Evolutionary conservation across 495 filamentous ascomycete species (phyloP).

Genomic region (Oleoguttula mirabilis): DNA sequence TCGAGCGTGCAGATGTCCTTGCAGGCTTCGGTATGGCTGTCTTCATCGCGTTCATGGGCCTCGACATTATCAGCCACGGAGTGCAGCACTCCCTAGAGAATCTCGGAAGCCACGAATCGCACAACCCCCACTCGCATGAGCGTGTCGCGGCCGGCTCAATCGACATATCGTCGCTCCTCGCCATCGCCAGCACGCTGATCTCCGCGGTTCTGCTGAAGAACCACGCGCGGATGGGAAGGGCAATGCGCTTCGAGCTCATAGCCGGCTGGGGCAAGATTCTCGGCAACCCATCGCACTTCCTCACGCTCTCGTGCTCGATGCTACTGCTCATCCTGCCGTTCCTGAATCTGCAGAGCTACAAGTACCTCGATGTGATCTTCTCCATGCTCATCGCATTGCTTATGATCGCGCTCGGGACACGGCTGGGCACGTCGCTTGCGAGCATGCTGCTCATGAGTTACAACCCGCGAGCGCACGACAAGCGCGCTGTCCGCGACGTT

Average conservation of each 20-base stretch:
- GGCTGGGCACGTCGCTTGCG: slow-evolving; percentile 72
- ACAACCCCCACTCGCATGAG: slow-evolving; percentile 55
- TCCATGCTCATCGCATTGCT: slow-evolving; percentile 64
- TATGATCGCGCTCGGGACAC: slow-evolving; percentile 77
- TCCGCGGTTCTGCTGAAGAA: slow-evolving; percentile 82
- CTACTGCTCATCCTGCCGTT: slow-evolving; percentile 76
- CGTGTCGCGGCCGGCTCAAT: slow-evolving; percentile 62
- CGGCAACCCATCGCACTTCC: slow-evolving; percentile 84
- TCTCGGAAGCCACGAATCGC: slow-evolving; percentile 48
- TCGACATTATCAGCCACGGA: slow-evolving; percentile 88
- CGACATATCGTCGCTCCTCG: slow-evolving; percentile 70
- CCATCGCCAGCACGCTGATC: slow-evolving; percentile 77
- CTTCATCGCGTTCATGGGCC: slow-evolving; percentile 86
- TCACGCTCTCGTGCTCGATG: slow-evolving; percentile 73
- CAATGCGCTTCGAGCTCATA: slow-evolving; percentile 70
- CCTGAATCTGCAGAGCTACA: slow-evolving; percentile 58
- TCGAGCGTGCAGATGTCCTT: slow-evolving; percentile 84
- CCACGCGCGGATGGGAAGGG: slow-evolving; percentile 82
- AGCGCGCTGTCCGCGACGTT: slow-evolving; percentile 49
- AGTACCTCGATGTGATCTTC: slow-evolving; percentile 70
- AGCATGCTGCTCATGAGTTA: slow-evolving; percentile 94
- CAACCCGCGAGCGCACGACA: slow-evolving; percentile 34
- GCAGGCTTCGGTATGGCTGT: slow-evolving; percentile 96
- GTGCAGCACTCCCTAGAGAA: slow-evolving; percentile 72
- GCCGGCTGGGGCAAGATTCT: slow-evolving; percentile 67